phyloP scores from a whole-genome alignment of 148 eudicot species.

The Chenopodium suecicum region DNA sequence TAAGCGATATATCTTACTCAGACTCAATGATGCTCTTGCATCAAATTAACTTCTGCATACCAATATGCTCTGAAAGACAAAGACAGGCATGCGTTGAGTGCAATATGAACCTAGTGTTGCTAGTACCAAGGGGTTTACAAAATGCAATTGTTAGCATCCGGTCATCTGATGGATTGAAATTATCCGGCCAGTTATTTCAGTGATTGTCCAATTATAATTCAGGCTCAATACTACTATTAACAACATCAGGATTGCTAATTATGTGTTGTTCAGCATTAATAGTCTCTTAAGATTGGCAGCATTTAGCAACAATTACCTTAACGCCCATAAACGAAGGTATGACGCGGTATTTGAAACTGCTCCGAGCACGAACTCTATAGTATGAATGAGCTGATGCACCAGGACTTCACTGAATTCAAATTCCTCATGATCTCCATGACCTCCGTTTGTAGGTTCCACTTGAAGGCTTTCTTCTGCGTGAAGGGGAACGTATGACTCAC shows the following conservation, averaged over 20 bases:
- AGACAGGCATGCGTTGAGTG: not conserved
- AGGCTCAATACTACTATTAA: not conserved
- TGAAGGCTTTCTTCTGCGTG: constrained; percentile 61
- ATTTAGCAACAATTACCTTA: constrained; percentile 51
- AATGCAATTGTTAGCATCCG: not conserved
- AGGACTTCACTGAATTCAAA: constrained; percentile 95
- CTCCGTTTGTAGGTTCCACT: constrained; percentile 49
- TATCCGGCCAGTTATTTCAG: not conserved
- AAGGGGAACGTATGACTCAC: constrained; percentile 67
- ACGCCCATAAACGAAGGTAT: constrained; percentile 96
- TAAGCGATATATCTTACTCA: too few species aligned
- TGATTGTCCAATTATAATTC: not conserved
- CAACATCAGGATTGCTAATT: not conserved
- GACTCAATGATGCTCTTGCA: too few species aligned
- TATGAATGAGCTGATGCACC: constrained; percentile 95
- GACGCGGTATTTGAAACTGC: constrained; percentile 99
- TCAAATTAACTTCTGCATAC: not conserved
- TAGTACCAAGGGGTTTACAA: constrained; percentile 2
- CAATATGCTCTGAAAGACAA: not conserved
- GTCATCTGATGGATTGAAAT: not conserved
- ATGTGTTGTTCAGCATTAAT: not conserved
- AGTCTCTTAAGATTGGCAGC: not conserved
- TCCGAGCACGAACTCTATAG: constrained; percentile 96
- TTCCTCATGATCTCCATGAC: constrained; percentile 84
- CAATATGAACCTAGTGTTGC: not conserved